phyloP scores from a whole-genome alignment of 179 eudicot species.

The Silene vulgaris region DNA sequence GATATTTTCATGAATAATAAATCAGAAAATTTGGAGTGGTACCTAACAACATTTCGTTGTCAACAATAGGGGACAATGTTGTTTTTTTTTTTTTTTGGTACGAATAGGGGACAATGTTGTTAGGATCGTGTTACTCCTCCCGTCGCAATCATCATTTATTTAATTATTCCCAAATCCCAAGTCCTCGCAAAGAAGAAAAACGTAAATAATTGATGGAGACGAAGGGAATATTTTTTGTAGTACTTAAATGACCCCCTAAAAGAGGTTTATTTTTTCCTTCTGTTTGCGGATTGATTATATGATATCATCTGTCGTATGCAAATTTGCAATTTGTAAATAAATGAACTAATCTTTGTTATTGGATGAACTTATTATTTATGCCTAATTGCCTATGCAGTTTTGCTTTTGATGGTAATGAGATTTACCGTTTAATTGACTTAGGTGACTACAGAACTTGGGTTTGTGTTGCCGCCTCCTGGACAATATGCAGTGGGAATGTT shows the following conservation, averaged over 20 bases:
- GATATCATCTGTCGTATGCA: background rate
- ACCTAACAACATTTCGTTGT: background rate
- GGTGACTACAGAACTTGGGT: constrained; percentile 77
- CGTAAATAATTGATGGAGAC: too few species aligned
- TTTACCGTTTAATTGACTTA: constrained; percentile 22
- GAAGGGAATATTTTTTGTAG: background rate
- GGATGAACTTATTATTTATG: background rate
- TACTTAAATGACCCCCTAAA: background rate
- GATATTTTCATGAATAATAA: background rate
- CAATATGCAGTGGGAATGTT: constrained; percentile 95
- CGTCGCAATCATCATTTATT: too few species aligned
- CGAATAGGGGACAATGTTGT: too few species aligned
- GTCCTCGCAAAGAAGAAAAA: too few species aligned
- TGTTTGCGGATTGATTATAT: background rate
- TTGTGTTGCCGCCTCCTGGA: constrained; percentile 75
- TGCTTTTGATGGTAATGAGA: constrained; percentile 6
- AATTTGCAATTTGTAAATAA: background rate
- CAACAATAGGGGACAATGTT: too few species aligned
- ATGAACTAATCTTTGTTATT: background rate
- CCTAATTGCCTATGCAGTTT: background rate
- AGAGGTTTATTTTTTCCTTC: background rate
- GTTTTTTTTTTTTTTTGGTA: too few species aligned
- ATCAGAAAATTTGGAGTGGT: background rate
- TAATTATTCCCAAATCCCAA: too few species aligned
- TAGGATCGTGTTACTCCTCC: too few species aligned